phyloP scores from a whole-genome alignment of 495 filamentous ascomycete species.

The Delitschia confertaspora region DNA sequence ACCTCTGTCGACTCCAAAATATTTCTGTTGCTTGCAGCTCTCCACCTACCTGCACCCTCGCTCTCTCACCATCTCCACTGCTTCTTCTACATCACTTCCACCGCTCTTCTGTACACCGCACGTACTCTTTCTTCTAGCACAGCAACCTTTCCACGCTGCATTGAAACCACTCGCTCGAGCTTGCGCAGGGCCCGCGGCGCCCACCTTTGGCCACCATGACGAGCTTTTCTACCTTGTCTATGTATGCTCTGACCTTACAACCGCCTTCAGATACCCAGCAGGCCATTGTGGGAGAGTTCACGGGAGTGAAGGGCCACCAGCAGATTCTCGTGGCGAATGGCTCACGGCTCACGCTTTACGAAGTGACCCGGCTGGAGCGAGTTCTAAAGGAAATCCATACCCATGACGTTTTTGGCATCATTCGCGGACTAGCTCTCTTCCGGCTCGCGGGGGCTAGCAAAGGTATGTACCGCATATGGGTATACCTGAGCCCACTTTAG shows the following conservation, averaged over 20 bases:
- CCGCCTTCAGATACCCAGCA: slow-evolving; percentile 80
- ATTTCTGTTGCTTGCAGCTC: no score
- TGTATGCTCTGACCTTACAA: slow-evolving; percentile 93
- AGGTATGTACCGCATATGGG: slow-evolving; percentile 63
- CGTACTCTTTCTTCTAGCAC: no score
- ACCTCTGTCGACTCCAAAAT: no score
- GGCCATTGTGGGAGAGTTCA: slow-evolving; percentile 87
- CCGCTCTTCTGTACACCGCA: no score
- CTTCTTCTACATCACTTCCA: no score
- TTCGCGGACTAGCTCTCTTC: slow-evolving; percentile 77
- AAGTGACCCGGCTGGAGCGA: slow-evolving; percentile 73
- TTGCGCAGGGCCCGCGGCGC: slow-evolving; percentile 11
- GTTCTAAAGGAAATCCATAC: slow-evolving; percentile 78
- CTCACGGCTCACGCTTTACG: slow-evolving; percentile 76
- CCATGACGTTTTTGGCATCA: slow-evolving; percentile 93
- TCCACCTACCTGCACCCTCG: no score
- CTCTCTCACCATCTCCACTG: no score
- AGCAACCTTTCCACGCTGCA: not conserved
- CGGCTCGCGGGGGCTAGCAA: slow-evolving; percentile 87
- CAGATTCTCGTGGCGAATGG: slow-evolving; percentile 93
- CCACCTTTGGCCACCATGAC: slow-evolving; percentile 61
- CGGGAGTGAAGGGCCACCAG: slow-evolving; percentile 89
- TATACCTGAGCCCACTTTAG: slow-evolving; percentile 55
- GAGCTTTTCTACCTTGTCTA: slow-evolving; percentile 92
- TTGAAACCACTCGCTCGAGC: not conserved